Evolutionary conservation across 345 rosid species (phyloP).

Genomic region (Moringa oleifera): DNA sequence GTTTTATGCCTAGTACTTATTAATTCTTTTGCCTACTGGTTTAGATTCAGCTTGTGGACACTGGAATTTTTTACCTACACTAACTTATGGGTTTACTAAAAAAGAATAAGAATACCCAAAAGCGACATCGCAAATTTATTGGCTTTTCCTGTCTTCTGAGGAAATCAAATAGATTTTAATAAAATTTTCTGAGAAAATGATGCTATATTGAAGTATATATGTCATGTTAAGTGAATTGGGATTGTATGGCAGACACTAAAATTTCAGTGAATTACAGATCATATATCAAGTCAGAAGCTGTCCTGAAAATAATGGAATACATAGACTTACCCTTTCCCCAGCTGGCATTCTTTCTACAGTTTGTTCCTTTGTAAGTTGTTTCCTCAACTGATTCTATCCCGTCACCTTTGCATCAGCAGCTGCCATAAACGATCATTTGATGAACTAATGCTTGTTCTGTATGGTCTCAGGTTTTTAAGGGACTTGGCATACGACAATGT

Average conservation of each 20-base stretch:
- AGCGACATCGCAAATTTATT: background rate
- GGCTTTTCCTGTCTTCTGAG: background rate
- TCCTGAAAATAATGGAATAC: constrained; percentile 79
- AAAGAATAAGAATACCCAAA: background rate
- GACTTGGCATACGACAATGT: constrained; percentile 71
- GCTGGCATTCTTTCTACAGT: constrained; percentile 61
- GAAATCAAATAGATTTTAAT: too few relatives aligned
- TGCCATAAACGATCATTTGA: background rate
- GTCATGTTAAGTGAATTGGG: too few relatives aligned
- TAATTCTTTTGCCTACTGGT: background rate
- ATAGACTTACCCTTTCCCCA: constrained; percentile 83
- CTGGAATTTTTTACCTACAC: too few relatives aligned
- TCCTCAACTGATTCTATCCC: background rate
- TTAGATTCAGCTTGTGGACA: background rate
- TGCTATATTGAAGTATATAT: background rate
- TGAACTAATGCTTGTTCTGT: background rate
- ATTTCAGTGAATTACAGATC: constrained; percentile 46
- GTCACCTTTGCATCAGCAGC: background rate
- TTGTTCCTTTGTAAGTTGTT: constrained; percentile 63
- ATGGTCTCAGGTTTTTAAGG: constrained; percentile 51
- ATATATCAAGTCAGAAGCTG: constrained; percentile 79
- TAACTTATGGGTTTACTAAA: too few relatives aligned
- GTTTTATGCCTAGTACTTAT: background rate
- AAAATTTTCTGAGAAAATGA: background rate
- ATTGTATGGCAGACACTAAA: background rate